phyloP scores from a whole-genome alignment of 805 yeast genomes.

The Candida succiphila region DNA sequence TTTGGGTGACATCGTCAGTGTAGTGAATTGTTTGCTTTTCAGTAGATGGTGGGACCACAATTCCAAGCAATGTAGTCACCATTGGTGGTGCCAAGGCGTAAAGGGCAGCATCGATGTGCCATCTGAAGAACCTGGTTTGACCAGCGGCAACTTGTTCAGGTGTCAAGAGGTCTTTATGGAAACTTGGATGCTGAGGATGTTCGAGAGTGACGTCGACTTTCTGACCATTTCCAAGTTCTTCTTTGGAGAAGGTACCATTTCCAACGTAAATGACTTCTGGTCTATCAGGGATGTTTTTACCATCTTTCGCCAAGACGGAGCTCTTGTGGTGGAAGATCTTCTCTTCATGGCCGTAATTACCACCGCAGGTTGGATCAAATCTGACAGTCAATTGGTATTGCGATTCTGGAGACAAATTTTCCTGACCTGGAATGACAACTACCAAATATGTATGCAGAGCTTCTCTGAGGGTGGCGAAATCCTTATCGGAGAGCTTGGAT shows the following conservation, averaged over 20 bases:
- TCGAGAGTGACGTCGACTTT: constrained; percentile 31
- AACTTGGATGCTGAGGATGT: constrained; percentile 77
- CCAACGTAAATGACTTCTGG: constrained; percentile 91
- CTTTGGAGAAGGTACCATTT: constrained; percentile 62
- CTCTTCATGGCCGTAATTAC: constrained; percentile 73
- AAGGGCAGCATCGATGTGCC: constrained; percentile 91
- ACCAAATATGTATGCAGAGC: constrained; percentile 67
- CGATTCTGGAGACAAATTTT: constrained; percentile 57
- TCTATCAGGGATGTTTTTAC: constrained; percentile 66
- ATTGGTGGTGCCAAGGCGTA: constrained; percentile 82
- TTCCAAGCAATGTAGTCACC: constrained; percentile 76
- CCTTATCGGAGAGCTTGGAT: constrained; percentile 49
- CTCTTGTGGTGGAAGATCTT: constrained; percentile 58
- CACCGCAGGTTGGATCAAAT: constrained; percentile 64
- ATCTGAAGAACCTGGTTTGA: constrained; percentile 77
- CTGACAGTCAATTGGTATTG: constrained; percentile 70
- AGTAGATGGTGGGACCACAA: constrained; percentile 61
- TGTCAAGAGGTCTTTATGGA: constrained; percentile 61
- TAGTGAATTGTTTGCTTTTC: constrained; percentile 59
- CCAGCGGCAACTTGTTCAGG: constrained; percentile 53
- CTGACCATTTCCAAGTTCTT: constrained; percentile 24
- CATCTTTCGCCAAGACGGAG: constrained; percentile 72
- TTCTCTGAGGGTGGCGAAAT: constrained; percentile 48
- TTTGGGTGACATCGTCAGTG: constrained; percentile 57
- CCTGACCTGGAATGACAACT: constrained; percentile 64